Evolutionary conservation across 1,284 basidiomycete genomes (phyloP), one percentile per base, ranked within the genome.

Genomic region (Austroboletus novae-zelandiae): DNA sequence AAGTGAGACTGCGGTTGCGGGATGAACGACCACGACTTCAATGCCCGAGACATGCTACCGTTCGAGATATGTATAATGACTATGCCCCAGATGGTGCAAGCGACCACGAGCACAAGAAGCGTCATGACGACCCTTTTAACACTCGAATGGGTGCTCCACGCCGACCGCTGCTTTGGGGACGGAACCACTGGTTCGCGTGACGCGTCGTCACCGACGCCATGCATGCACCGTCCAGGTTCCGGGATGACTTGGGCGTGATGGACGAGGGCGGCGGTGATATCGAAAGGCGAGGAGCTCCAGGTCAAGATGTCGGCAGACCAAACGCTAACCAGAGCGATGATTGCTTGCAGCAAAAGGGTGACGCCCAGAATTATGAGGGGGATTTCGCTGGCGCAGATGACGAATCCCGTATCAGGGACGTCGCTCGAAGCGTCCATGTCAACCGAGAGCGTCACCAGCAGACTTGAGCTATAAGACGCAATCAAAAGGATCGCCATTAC

Each of bases 281-380:
- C 64, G n/a, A 66, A 63, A 23, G 67, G 55, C 1, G 67, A 69
- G 30, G 67, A 61, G 20, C 65, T 68, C 67, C 64, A 66, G 1
- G 67, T 69, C 50, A 61, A 47, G 23, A 66, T 53, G 23, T 61
- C 53, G 15, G 61, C 53, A 31, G 52, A 40, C 25, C 53, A 35
- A 31, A 56, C 54, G 6, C 59, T 56, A 1, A 45, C 35, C 18
- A 69, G 49, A 15, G 68, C 56, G 36, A 69, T 57, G 17, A 54
- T 1, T 2, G 52, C 56, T 45, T 67, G 66, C n/a, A 56, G 43
- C 2, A 56, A 45, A 20, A 66, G 49, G 10, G 48, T 5, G 27
- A 57, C 44, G 3, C 67, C 65, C 27, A 68, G 39, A 8, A 67
- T 56, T n/a, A 69, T 45, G 23, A 69, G 58, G 5, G 64, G 67